phyloP scores from a whole-genome alignment of 1,284 basidiomycete species.

The Trichosporon asahii region DNA sequence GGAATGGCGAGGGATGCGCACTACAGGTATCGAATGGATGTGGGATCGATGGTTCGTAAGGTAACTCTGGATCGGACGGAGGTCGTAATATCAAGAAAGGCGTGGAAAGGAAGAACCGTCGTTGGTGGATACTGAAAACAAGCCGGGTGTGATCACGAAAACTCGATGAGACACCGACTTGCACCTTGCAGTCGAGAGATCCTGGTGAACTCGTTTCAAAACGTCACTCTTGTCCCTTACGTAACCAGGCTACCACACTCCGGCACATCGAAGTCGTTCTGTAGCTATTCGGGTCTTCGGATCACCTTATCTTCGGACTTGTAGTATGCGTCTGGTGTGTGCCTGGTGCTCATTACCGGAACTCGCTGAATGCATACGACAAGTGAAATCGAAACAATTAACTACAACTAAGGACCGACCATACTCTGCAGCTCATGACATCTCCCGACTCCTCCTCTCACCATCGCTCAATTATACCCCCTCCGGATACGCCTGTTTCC shows the following conservation, averaged over 20 bases:
- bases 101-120: background rate
- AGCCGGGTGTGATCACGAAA: background rate
- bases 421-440: background rate
- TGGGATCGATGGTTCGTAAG: background rate
- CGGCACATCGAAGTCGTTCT: too few species aligned
- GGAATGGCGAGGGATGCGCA: background rate
- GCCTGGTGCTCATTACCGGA: background rate
- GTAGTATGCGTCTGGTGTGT: background rate
- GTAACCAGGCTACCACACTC: background rate
- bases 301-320: background rate
- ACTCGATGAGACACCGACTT: background rate
- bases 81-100: background rate
- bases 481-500: background rate
- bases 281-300: background rate
- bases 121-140: background rate
- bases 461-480: too few species aligned
- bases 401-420: background rate
- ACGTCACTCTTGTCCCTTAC: background rate
- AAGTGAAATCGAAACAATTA: background rate
- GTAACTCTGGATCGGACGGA: background rate
- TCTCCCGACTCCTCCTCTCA: too few species aligned
- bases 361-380: background rate
- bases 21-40: background rate
- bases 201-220: conserved; percentile 3
- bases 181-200: background rate